Evolutionary conservation across 345 rosid genomes (phyloP), one percentile per base, ranked within the genome.

Genomic region (Citrus reticulata): DNA sequence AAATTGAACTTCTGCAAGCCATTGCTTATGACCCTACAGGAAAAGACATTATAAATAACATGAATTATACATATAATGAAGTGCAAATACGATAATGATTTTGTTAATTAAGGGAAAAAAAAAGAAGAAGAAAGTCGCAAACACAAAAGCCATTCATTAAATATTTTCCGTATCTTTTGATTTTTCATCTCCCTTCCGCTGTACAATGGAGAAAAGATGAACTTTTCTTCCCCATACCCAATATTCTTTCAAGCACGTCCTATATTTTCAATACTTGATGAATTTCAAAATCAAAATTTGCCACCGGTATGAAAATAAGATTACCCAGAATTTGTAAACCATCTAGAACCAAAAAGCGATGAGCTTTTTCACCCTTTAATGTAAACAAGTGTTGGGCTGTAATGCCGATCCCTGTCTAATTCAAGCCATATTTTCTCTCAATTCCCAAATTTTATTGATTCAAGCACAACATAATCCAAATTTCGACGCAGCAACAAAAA

Each of bases 1-100:
- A 75, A 91, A 90, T 75, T 90, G 93, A 84, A 96, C 97, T 87
- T 96, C 99, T 7, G 94, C 90, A 67, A 93, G 86, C 94, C 94
- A 96, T 84, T 96, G 85, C 85, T 94, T 96, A 71, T 91, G 95
- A 49, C 99, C 99, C 99, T 96, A 60, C 30, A 58, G 55, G 54
- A 76, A 37, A 73, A 72, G 24, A 13, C 51, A 79, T 34, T 64
- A 79, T 29, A 32, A 75, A 74, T 77, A 81, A 49, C 73, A 29
- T 3, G 35, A 29, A 64, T 13, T 32, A 74, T 37, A 25, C 22
- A 55, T 19, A 22, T 30, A 42, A 81, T 10, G 14, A 78, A 73
- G n/a, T 65, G 66, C 29, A 60, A 25, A 46, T 6, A 64, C 2
- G 7, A 30, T 37, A 32, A 58, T 46, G 9, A 27, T 16, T 68